Evolutionary conservation across 1,284 basidiomycete genomes (phyloP), one percentile per base, ranked within the genome.

Genomic region (Ganoderma multipileum): DNA sequence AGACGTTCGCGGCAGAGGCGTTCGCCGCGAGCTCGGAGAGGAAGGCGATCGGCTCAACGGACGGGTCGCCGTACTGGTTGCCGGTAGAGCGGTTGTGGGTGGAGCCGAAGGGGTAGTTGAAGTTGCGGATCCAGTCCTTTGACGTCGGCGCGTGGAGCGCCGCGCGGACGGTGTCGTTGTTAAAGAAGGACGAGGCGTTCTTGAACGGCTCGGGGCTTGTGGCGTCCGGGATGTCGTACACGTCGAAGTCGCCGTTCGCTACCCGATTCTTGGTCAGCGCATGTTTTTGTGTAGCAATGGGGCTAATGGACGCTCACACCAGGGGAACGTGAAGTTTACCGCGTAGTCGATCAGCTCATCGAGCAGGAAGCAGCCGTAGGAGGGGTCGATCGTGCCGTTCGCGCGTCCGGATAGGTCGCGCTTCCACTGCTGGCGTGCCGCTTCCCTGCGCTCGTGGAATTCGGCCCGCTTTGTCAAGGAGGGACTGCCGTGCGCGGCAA

Each of bases 141-240:
- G 84, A 87, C 3, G 84, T 87, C 12, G 90, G 90, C 2, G 90
- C 90, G 78, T 92, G 90, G n/a, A 92, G 77, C 0, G 90, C 90
- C 42, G 83, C 77, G 61, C 84, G 81, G 23, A 84, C 86, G 44
- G 79, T 81, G 61, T 83, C 80, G 73, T 91, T 89, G 71, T 91
- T 91, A 65, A 92, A 78, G 76, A 90, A 91, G 39, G 85, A 78
- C 47, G 79, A 81, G 6, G 83, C 83, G 73, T 89, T 85, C 69
- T 79, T 78, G n/a, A 81, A 81, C 11, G 82, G 80, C 70, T 83
- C 81, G 9, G 87, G 88, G 68, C 80, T 83, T 52, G 86, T 76
- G 3, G 85, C 88, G 77, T 90, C 86, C 12, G 87, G 84, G 41
- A 89, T 77, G 69, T 89, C 81, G 72, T 91, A 91, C 14, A 78